Evolutionary conservation across 306 rosid species (phyloP).

Genomic region (Casuarina cunninghamiana): DNA sequence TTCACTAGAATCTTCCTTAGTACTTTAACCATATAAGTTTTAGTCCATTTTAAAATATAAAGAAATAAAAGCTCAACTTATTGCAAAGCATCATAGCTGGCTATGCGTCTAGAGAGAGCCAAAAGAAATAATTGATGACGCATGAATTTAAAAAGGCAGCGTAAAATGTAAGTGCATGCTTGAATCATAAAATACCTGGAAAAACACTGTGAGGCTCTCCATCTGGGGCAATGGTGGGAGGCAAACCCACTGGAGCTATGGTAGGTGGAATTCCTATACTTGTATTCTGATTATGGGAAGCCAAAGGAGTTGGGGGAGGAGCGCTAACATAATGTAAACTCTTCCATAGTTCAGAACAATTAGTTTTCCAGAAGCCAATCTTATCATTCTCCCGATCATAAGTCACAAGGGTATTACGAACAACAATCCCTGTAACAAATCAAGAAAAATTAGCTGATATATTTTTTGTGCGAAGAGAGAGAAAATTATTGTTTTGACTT

Average conservation of each 20-base stretch:
- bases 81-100: background rate
- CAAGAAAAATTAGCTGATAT: constrained; percentile 6
- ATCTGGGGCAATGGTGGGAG: constrained; percentile 40
- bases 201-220: constrained; percentile 36
- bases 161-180: constrained; percentile 11
- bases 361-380: constrained; percentile 97
- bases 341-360: constrained; percentile 93
- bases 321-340: constrained; percentile 55
- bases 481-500: background rate
- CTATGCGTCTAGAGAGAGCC: no score
- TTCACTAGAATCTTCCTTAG: background rate
- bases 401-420: constrained; percentile 86
- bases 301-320: constrained; percentile 50
- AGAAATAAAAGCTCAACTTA: background rate
- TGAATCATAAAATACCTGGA: constrained; percentile 50
- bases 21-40: background rate
- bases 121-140: background rate
- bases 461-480: background rate
- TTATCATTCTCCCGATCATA: constrained; percentile 82
- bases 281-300: constrained; percentile 35
- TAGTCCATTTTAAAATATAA: background rate
- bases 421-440: constrained; percentile 66
- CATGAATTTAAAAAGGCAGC: background rate
- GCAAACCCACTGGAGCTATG: constrained; percentile 38
- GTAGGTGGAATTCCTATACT: constrained; percentile 45